phyloP scores from a whole-genome alignment of 495 filamentous ascomycete genomes.

The Hyaloscypha variabilis region DNA sequence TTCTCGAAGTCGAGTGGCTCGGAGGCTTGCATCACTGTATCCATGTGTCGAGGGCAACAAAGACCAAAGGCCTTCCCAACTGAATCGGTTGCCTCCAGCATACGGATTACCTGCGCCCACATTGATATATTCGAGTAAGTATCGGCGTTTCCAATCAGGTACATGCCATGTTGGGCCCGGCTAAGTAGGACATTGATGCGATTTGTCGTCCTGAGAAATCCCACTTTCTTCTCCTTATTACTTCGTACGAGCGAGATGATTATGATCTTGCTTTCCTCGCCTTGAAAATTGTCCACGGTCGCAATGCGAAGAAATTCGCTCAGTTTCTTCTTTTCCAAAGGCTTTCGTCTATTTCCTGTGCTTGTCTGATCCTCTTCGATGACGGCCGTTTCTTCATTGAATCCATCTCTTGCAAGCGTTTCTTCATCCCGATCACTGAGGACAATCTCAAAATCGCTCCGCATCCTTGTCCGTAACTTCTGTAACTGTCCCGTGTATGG shows the following conservation, averaged over 20 bases:
- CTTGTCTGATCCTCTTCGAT: slow-evolving; percentile 26
- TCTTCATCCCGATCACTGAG: slow-evolving; percentile 70
- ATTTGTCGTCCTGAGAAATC: slow-evolving; percentile 74
- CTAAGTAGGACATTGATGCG: slow-evolving; percentile 84
- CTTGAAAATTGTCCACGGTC: slow-evolving; percentile 68
- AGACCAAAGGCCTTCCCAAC: slow-evolving; percentile 45
- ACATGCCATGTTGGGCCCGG: slow-evolving; percentile 79
- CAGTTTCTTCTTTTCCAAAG: slow-evolving; percentile 51
- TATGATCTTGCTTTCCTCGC: slow-evolving; percentile 88
- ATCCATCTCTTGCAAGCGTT: slow-evolving; percentile 54
- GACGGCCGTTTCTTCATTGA: slow-evolving; percentile 23
- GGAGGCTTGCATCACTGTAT: slow-evolving; percentile 40
- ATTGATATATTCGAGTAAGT: slow-evolving; percentile 17
- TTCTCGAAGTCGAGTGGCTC: slow-evolving; percentile 32
- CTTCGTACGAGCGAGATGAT: slow-evolving; percentile 83
- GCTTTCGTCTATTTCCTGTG: neutral
- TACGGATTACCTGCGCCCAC: slow-evolving; percentile 42
- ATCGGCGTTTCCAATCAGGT: slow-evolving; percentile 74
- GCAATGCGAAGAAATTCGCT: slow-evolving; percentile 63
- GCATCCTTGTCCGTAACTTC: slow-evolving; percentile 54
- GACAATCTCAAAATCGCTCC: slow-evolving; percentile 57
- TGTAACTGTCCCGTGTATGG: slow-evolving; percentile 87
- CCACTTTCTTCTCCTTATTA: slow-evolving; percentile 54
- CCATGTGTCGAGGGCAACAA: slow-evolving; percentile 42
- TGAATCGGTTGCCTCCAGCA: slow-evolving; percentile 41